Conservation (phyloP, 805 yeast species). For the Naumovozyma baii region DNA sequence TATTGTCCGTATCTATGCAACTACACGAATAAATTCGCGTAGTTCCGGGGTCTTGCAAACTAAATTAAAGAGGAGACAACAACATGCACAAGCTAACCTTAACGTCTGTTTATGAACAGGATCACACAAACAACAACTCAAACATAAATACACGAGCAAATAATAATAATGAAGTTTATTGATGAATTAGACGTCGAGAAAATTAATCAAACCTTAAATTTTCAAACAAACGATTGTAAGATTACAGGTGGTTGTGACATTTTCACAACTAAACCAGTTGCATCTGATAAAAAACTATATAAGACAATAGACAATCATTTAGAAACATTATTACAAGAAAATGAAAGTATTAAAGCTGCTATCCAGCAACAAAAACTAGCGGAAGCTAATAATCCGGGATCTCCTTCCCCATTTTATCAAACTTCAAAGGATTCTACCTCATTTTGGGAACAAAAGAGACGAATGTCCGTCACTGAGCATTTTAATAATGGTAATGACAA, state of each 20-base stretch:
- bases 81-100: too few species aligned
- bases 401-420: slow-evolving; percentile 7
- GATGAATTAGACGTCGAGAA: slow-evolving; percentile 90
- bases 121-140: too few species aligned
- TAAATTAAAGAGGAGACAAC: too few species aligned
- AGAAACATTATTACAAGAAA: slow-evolving; percentile 38
- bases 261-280: slow-evolving; percentile 88
- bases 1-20: too few species aligned
- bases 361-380: slow-evolving; percentile 17
- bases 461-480: slow-evolving; percentile 30
- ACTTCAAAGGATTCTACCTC: slow-evolving; percentile 19
- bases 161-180: slow-evolving; percentile 49
- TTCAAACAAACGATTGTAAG: slow-evolving; percentile 64
- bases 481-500: slow-evolving; percentile 2
- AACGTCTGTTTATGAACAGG: too few species aligned
- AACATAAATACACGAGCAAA: neutral
- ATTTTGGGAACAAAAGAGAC: slow-evolving; percentile 35
- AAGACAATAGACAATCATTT: slow-evolving; percentile 79
- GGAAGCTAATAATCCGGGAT: slow-evolving; percentile 10
- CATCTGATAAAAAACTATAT: slow-evolving; percentile 80
- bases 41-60: too few species aligned
- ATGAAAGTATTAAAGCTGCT: slow-evolving; percentile 29
- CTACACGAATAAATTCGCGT: neutral
- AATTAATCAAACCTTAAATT: slow-evolving; percentile 76
- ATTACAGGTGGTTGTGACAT: slow-evolving; percentile 86